Percentiles rank a stretch among this genome's conserved stretches.
phyloP scores from a whole-genome alignment of 371 early-diverging fungal genomes.

The Mortierella sp. region DNA sequence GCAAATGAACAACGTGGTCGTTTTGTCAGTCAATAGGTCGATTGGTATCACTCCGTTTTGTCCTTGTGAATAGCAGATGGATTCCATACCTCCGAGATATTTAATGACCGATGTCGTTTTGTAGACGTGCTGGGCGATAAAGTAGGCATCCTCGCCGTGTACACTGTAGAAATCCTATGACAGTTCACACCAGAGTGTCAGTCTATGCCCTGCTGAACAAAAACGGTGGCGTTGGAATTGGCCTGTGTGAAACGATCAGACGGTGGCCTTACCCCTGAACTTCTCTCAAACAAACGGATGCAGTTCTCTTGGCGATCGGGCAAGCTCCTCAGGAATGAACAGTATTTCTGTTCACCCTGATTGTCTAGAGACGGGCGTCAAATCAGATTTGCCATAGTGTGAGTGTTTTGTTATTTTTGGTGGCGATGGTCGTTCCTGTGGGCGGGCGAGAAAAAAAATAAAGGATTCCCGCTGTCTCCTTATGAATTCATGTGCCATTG shows the following conservation, averaged over 20 bases:
- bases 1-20: not conserved
- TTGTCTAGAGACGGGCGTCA: slow-evolving; percentile 34
- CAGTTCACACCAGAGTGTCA: not conserved
- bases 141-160: slow-evolving; percentile 91
- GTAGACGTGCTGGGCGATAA: slow-evolving; percentile 86
- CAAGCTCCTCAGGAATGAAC: slow-evolving; percentile 62
- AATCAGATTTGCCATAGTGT: not conserved
- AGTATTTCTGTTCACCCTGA: slow-evolving; percentile 65
- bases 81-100: slow-evolving; percentile 78
- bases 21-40: not conserved
- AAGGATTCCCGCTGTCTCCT: not conserved
- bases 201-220: not conserved
- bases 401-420: slow-evolving; percentile 14
- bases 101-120: slow-evolving; percentile 93
- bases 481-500: not conserved
- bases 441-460: too few species aligned
- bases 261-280: slow-evolving; percentile 59
- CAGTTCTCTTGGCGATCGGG: slow-evolving; percentile 60
- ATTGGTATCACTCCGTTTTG: not conserved
- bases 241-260: not conserved
- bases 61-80: too few species aligned
- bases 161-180: slow-evolving; percentile 81
- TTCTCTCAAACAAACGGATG: slow-evolving; percentile 82
- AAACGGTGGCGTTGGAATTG: not conserved
- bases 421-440: not conserved